Base-by-base conservation (phyloP, 495 filamentous ascomycete species). In the Neurospora sp. region DNA sequence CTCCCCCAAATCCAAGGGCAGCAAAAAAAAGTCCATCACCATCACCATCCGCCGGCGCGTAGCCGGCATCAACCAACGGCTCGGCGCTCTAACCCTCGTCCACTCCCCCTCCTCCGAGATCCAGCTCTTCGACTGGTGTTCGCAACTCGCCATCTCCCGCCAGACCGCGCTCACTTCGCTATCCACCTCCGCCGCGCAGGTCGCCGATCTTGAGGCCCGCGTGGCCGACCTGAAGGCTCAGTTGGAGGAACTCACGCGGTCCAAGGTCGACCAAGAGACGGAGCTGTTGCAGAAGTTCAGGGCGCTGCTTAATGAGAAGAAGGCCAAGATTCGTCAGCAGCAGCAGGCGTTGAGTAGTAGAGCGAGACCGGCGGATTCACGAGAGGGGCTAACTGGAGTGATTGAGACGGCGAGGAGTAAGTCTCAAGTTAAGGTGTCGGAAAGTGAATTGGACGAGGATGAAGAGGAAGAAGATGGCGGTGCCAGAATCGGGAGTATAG, bases 291-390 rank as follows among this genome's bases (percentile, higher is more conserved):
- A 88, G 44, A 94, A 93, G 78, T 93, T 94, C 72, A 86, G 86
- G 41, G 85, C 87, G 23, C 80, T 96, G 2, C 81, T 97, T 0
- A 97, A 97, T 75, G 90, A 91, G 77, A 97, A 97, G 82, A 97
- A 97, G 81, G 84, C 93, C n/a, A 96, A 96, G 81, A 95, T 97
- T 31, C 84, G 93, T 39, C 91, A 95, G 74, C 92, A 96, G 79
- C 91, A 93, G 75, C 86, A 90, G 23, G 76, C 94, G 10, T 80
- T 96, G 6, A 87, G 85, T 18, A 84, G 46, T 18, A 62, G 54
- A 16, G 54, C 4, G 31, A 35, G 54, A 2, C 1, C 54, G 0
- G 27, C 27, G 35, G 12, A 6, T 27, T 35, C 23, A 12, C n/a
- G n/a, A n/a, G n/a, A n/a, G n/a, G n/a, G n/a, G n/a, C n/a, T n/a